Evolutionary conservation across 371 early-diverging fungal genomes (phyloP).

Genomic region (Mucor indicus): DNA sequence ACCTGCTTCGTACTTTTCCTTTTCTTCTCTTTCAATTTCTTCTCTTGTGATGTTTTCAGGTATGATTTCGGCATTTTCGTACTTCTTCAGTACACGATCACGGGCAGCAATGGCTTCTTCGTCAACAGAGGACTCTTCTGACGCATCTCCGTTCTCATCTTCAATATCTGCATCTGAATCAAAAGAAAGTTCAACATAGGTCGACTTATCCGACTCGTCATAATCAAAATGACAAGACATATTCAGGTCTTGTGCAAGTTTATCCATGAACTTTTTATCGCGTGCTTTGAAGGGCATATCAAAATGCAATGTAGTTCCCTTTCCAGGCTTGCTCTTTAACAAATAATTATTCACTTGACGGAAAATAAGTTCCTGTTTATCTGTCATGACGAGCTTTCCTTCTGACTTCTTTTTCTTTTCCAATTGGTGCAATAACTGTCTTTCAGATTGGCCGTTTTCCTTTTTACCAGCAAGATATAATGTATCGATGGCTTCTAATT

Average conservation of each 20-base stretch:
- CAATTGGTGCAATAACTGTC: conserved; percentile 41
- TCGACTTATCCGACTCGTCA: conserved; percentile 33
- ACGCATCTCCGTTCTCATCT: conserved; percentile 50
- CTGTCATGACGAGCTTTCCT: conserved; percentile 51
- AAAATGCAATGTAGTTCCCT: conserved; percentile 43
- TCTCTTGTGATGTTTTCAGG: conserved; percentile 48
- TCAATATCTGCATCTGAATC: conserved; percentile 11
- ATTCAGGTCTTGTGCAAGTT: conserved; percentile 62
- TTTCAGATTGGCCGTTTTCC: conserved; percentile 41
- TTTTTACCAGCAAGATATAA: conserved; percentile 60
- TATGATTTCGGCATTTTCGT: conserved; percentile 61
- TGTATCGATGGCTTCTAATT: conserved; percentile 58
- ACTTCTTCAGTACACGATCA: conserved; percentile 62
- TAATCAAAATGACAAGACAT: conserved; percentile 48
- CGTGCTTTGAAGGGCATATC: conserved; percentile 48
- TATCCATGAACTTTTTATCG: conserved; percentile 64
- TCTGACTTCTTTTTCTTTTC: conserved; percentile 41
- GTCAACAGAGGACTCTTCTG: conserved; percentile 27
- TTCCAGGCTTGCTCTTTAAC: conserved; percentile 14
- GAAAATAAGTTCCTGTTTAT: conserved; percentile 53
- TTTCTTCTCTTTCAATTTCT: conserved; percentile 49
- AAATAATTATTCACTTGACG: conserved; percentile 56
- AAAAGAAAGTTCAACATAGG: conserved; percentile 52
- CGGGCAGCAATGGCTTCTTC: conserved; percentile 67
- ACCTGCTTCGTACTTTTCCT: conserved; percentile 51